Evolutionary conservation across 1,139 yeast genomes (phyloP).

Genomic region (Debaryomycetaceae sp.): DNA sequence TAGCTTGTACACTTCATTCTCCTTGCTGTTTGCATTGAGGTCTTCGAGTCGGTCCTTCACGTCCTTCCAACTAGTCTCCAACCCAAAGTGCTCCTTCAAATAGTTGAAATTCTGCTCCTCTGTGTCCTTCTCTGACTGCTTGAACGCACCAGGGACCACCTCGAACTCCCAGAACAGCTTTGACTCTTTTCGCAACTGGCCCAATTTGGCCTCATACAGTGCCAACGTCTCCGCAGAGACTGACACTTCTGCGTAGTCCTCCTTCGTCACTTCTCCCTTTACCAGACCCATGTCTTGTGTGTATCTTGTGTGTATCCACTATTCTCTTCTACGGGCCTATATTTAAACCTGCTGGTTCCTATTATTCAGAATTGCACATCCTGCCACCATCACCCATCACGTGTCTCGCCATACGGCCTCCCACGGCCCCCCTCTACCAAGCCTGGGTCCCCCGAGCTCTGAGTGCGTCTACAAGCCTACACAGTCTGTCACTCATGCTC

Average conservation of each 20-base stretch:
- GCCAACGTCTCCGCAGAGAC: slow-evolving; percentile 8
- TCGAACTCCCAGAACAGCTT: slow-evolving; percentile 32
- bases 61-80: slow-evolving; percentile 30
- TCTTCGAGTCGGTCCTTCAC: slow-evolving; percentile 20
- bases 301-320: too few relatives aligned
- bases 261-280: neutral
- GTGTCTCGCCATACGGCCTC: neutral
- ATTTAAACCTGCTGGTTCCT: neutral
- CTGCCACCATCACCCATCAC: neutral
- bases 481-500: neutral
- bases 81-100: slow-evolving; percentile 38
- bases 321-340: too few relatives aligned
- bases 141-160: slow-evolving; percentile 33
- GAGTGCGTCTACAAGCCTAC: neutral
- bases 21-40: slow-evolving; percentile 24
- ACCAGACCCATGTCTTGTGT: neutral
- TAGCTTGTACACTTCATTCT: slow-evolving; percentile 31
- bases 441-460: neutral
- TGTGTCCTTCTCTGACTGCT: slow-evolving; percentile 34
- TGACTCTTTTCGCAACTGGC: slow-evolving; percentile 7
- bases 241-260: neutral
- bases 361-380: neutral
- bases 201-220: slow-evolving; percentile 13
- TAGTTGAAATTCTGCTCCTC: slow-evolving; percentile 38
- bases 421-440: neutral